Conservation (phyloP, 2,329 filamentous ascomycete genomes). For the Coniochaeta hoffmannii region DNA sequence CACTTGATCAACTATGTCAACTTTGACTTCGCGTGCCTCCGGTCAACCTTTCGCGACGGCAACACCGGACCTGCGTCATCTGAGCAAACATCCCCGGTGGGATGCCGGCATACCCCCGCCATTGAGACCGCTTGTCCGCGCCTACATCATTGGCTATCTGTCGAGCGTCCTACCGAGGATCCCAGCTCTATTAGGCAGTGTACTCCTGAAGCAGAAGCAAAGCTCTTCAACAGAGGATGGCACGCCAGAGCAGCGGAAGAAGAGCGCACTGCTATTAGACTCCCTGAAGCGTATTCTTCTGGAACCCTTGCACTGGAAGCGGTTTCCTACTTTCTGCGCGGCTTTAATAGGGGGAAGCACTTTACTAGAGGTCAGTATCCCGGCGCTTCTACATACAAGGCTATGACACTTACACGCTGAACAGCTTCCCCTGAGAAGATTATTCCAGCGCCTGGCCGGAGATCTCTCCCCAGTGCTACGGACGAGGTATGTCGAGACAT, state of each 20-base stretch:
- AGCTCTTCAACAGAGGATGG: slow-evolving; percentile 11
- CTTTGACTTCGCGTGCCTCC: not conserved
- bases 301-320: slow-evolving; percentile 43
- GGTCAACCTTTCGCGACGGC: not conserved
- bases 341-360: slow-evolving; percentile 52
- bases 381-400: not conserved
- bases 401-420: slow-evolving; percentile 7
- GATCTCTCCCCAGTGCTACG: slow-evolving; percentile 19
- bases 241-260: slow-evolving; percentile 13
- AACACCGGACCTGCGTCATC: not conserved
- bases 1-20: not conserved
- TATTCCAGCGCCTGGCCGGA: slow-evolving; percentile 17
- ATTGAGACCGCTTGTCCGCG: slow-evolving; percentile 48
- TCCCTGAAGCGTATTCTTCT: slow-evolving; percentile 35
- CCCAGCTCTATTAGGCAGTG: slow-evolving; percentile 44
- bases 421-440: slow-evolving; percentile 20
- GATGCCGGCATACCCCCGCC: slow-evolving; percentile 35
- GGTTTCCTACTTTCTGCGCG: slow-evolving; percentile 58
- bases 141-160: slow-evolving; percentile 54
- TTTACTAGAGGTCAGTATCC: slow-evolving; percentile 45
- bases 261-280: slow-evolving; percentile 8
- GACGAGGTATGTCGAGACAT: slow-evolving; percentile 21
- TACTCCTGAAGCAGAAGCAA: slow-evolving; percentile 26
- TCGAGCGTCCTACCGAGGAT: slow-evolving; percentile 51
- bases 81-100: slow-evolving; percentile 8